Percentiles rank a stretch among this genome's conserved stretches.
phyloP scores from a whole-genome alignment of 805 yeast genomes.

The Lachancea waltii region DNA sequence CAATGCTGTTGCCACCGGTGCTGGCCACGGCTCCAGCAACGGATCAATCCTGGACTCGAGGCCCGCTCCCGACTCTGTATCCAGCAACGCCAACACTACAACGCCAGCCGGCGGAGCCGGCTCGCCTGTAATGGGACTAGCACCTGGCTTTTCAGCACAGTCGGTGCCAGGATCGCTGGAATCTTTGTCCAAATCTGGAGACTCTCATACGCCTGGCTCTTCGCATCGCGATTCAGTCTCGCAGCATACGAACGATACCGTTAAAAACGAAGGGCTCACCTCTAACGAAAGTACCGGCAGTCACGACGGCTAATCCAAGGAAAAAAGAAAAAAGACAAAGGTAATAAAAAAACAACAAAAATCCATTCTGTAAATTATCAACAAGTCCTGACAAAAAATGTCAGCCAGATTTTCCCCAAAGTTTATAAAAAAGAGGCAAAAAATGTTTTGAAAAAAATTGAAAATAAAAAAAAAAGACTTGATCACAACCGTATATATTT shows the following conservation, averaged over 20 bases:
- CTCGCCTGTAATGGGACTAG: not conserved
- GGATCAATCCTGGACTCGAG: not conserved
- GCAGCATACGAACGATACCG: not conserved
- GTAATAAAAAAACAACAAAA: no score
- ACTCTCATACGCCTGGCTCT: not conserved
- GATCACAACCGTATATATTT: no score
- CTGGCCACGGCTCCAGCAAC: not conserved
- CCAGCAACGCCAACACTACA: not conserved
- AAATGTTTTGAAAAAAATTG: no score
- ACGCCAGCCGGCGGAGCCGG: not conserved
- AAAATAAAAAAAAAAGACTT: no score
- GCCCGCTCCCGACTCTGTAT: not conserved
- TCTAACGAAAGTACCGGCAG: not conserved
- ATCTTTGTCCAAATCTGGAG: not conserved
- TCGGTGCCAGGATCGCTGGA: not conserved
- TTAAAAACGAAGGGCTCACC: not conserved
- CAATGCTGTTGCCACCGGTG: no score
- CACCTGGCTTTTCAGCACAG: not conserved
- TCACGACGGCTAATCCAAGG: constrained; percentile 1
- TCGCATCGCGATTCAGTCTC: not conserved
- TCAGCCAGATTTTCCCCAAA: no score
- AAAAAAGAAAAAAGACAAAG: no score
- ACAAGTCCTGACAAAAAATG: no score
- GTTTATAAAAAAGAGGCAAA: no score
- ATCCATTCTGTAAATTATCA: no score